Evolutionary conservation across 2,329 filamentous ascomycete genomes (phyloP).

Genomic region (Pyricularia sp.): DNA sequence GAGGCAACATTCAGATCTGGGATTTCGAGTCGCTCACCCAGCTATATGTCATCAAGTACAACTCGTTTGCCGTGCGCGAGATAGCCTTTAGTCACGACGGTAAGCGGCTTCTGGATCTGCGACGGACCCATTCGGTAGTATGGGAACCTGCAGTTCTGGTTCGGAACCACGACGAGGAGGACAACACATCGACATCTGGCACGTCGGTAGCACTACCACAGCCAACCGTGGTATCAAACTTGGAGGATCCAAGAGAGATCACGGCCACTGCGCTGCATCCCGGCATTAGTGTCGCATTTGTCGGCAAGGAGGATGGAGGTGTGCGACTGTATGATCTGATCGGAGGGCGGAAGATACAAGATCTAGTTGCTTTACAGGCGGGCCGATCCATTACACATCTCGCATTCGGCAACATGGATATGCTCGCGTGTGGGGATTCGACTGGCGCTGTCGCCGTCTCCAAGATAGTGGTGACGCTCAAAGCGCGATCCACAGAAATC

Average conservation of each 20-base stretch:
- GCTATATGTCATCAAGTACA: slow-evolving; percentile 4
- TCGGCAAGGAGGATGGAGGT: slow-evolving; percentile 13
- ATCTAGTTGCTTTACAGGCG: not conserved
- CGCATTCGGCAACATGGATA: not conserved
- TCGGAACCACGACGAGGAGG: slow-evolving; percentile 1
- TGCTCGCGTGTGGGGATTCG: not conserved
- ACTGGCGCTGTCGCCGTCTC: not conserved
- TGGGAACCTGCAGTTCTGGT: slow-evolving; percentile 6
- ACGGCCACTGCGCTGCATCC: slow-evolving; percentile 3
- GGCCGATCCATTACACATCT: not conserved
- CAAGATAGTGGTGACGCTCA: not conserved
- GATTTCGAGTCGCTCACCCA: slow-evolving; percentile 5
- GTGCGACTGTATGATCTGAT: slow-evolving; percentile 12
- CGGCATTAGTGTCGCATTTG: not conserved
- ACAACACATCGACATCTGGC: not conserved
- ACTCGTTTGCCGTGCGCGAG: not conserved
- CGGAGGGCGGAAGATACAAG: slow-evolving; percentile 2
- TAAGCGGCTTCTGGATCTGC: not conserved
- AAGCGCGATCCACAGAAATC: not conserved
- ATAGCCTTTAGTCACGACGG: slow-evolving; percentile 3
- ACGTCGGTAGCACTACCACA: not conserved
- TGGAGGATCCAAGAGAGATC: slow-evolving; percentile 3
- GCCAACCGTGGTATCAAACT: not conserved
- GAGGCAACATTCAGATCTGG: slow-evolving; percentile 3
- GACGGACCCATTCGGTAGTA: not conserved